A percentile compares a stretch with the other conserved stretches of the same genome.
Evolutionary conservation across 1,284 basidiomycete genomes (phyloP).

Genomic region (Apiotrichum brassicae): DNA sequence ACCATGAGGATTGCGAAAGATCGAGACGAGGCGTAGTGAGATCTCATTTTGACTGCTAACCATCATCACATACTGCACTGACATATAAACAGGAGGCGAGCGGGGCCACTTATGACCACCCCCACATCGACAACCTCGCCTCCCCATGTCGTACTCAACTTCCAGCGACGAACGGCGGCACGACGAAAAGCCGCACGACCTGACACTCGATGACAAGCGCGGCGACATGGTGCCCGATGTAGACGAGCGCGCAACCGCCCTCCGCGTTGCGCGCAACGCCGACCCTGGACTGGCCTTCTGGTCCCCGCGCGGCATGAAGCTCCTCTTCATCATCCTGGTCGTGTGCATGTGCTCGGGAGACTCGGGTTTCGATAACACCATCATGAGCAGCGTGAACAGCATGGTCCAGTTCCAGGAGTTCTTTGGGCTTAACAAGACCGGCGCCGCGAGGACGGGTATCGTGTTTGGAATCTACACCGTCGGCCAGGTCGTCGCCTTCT

Average conservation of each 20-base stretch:
- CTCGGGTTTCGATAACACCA: slow-evolving; percentile 19
- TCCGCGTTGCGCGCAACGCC: slow-evolving; percentile 50
- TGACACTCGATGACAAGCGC: background rate
- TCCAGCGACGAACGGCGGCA: background rate
- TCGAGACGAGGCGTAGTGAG: no score
- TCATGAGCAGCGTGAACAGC: slow-evolving; percentile 10
- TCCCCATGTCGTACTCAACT: no score
- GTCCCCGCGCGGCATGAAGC: slow-evolving; percentile 48
- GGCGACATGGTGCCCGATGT: background rate
- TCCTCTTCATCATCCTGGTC: slow-evolving; percentile 47
- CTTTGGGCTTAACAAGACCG: slow-evolving; percentile 5
- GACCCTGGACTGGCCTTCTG: slow-evolving; percentile 52
- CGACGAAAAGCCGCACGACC: background rate
- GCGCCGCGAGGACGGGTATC: slow-evolving; percentile 12
- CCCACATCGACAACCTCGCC: no score
- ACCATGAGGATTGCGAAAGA: no score
- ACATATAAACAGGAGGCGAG: no score
- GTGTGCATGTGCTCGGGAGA: slow-evolving; percentile 49
- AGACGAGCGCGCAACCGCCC: slow-evolving; percentile 35
- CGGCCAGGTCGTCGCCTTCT: slow-evolving; percentile 44
- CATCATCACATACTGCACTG: no score
- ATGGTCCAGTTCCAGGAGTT: slow-evolving; percentile 12
- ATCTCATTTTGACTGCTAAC: no score
- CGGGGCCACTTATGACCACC: no score
- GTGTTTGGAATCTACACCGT: slow-evolving; percentile 51